phyloP scores from a whole-genome alignment of 768 basidiomycete species.

The Udeniomyces megalosporus region DNA sequence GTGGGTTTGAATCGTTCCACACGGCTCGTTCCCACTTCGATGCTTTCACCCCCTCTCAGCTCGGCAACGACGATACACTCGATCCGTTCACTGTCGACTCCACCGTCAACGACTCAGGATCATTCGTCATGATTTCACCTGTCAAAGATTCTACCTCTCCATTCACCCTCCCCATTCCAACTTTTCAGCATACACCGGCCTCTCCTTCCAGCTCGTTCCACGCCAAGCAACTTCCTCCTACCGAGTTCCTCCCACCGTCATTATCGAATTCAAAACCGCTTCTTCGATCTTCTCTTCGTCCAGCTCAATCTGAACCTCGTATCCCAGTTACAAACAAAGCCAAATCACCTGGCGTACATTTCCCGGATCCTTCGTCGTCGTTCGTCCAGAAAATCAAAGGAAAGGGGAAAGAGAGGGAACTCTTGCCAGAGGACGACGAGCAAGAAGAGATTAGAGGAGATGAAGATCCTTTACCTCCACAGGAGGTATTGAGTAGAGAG shows the following conservation, averaged over 20 bases:
- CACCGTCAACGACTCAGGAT: background rate
- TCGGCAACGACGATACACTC: background rate
- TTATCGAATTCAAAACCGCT: too few species aligned
- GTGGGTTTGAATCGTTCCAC: too few species aligned
- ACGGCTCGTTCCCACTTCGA: too few species aligned
- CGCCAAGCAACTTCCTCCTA: background rate
- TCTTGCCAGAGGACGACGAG: background rate
- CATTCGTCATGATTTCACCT: background rate
- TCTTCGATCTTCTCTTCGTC: too few species aligned
- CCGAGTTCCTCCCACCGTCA: background rate
- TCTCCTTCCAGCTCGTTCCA: background rate
- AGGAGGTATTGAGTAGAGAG: background rate
- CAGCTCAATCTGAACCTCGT: too few species aligned
- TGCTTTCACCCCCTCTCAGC: too few species aligned
- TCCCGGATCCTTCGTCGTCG: too few species aligned
- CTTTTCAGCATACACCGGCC: constrained; percentile 3
- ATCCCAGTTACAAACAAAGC: too few species aligned
- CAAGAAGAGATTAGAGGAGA: background rate
- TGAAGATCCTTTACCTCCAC: background rate
- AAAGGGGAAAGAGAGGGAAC: background rate
- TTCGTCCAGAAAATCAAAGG: background rate
- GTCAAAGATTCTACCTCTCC: background rate
- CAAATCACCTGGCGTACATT: too few species aligned
- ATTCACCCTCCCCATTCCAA: background rate
- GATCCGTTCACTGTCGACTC: background rate